These are phyloP conservation scores for Cornus suecica DNA, from an alignment of 148 eudicot species.

Conservation along the genomic window DNA sequence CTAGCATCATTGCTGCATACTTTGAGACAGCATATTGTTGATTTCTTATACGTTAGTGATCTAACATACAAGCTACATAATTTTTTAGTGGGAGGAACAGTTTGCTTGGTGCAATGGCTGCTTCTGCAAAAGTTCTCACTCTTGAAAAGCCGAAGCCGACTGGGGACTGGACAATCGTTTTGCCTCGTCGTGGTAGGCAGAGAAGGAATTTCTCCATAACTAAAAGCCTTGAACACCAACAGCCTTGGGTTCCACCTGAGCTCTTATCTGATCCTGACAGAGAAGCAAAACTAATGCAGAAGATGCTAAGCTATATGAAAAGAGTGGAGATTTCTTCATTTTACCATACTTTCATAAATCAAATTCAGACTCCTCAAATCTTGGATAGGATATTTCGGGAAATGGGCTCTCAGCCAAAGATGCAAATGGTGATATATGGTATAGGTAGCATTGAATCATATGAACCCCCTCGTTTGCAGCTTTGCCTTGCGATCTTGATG, in stretches of 20 bases:
- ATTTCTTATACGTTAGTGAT: too few species aligned
- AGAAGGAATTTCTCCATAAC: constrained; percentile 30
- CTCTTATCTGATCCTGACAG: constrained; percentile 32
- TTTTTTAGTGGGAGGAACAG: background rate
- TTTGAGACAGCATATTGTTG: background rate
- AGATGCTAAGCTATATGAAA: constrained; percentile 45
- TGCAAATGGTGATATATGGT: constrained; percentile 86
- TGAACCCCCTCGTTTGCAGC: constrained; percentile 73
- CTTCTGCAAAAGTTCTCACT: constrained; percentile 35
- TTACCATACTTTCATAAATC: constrained; percentile 44
- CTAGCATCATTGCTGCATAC: background rate
- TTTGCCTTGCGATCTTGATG: constrained; percentile 67
- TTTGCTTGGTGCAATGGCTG: constrained; percentile 25
- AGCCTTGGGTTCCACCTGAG: constrained; percentile 54
- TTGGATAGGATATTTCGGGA: constrained; percentile 35
- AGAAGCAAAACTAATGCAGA: constrained; percentile 52
- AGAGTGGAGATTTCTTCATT: constrained; percentile 58
- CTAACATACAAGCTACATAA: too few species aligned
- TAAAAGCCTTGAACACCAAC: constrained; percentile 18
- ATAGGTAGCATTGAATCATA: constrained; percentile 74
- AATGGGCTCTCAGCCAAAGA: constrained; percentile 40
- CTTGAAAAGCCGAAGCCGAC: constrained; percentile 25
- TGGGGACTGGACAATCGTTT: constrained; percentile 63
- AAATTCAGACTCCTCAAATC: constrained; percentile 39
- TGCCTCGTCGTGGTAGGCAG: constrained; percentile 58